Conservation (phyloP, 768 basidiomycete genomes). For the Boletus fagicola region DNA sequence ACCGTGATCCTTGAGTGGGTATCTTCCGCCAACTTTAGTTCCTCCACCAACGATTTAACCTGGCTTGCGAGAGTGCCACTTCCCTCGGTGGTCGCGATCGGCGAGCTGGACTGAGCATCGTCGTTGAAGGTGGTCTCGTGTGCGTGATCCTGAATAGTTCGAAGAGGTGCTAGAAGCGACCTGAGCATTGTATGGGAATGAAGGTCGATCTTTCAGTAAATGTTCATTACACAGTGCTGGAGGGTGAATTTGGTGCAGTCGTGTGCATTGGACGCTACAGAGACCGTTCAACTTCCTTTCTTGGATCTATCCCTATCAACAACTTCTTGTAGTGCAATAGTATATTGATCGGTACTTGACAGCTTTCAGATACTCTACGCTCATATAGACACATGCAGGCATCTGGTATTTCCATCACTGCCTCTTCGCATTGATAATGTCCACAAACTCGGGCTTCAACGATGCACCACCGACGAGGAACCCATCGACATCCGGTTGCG, state of each 20-base stretch:
- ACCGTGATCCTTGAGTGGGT: conserved; percentile 53
- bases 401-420: conserved; percentile 9
- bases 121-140: conserved; percentile 19
- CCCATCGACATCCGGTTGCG: conserved; percentile 85
- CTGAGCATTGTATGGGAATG: conserved; percentile 45
- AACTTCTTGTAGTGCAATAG: not conserved
- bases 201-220: not conserved
- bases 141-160: conserved; percentile 51
- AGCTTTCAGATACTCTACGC: not conserved
- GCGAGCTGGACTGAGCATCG: conserved; percentile 24
- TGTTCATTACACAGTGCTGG: conserved; percentile 4
- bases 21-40: conserved; percentile 58
- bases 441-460: conserved; percentile 93
- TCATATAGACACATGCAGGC: not conserved
- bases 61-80: conserved; percentile 34
- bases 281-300: not conserved
- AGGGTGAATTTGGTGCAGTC: not conserved
- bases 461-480: conserved; percentile 99
- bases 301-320: not conserved
- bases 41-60: conserved; percentile 69
- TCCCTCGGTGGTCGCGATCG: not conserved
- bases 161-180: conserved; percentile 58
- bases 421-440: conserved; percentile 78
- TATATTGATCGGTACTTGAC: not conserved
- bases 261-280: not conserved